phyloP scores from a whole-genome alignment of 2,329 filamentous ascomycete genomes.

The Hymenoscyphus linearis region DNA sequence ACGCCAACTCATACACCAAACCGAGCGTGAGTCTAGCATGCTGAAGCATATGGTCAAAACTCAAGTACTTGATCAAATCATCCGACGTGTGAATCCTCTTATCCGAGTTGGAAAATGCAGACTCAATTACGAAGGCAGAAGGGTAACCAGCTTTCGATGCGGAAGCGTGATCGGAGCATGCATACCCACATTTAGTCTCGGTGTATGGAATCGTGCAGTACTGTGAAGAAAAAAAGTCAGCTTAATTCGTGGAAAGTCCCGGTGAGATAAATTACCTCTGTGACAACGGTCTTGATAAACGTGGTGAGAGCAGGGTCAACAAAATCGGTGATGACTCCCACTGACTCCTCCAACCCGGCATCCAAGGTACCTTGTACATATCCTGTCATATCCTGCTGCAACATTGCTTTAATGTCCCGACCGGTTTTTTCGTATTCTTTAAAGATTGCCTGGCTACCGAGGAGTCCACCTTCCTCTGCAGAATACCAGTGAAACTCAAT shows the following conservation, averaged over 20 bases:
- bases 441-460: constrained; percentile 89
- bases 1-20: constrained; percentile 78
- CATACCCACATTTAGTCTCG: constrained; percentile 84
- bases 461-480: constrained; percentile 80
- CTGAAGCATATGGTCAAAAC: constrained; percentile 88
- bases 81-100: constrained; percentile 66
- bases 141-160: constrained; percentile 71
- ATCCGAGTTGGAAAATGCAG: constrained; percentile 60
- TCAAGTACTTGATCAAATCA: constrained; percentile 65
- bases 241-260: neutral
- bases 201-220: constrained; percentile 88
- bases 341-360: constrained; percentile 74
- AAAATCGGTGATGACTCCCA: constrained; percentile 89
- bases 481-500: constrained; percentile 97
- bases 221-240: constrained; percentile 32
- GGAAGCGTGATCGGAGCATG: constrained; percentile 70
- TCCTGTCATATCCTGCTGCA: constrained; percentile 98
- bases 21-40: constrained; percentile 81
- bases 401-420: constrained; percentile 86
- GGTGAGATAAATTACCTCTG: constrained; percentile 41
- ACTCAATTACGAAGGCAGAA: constrained; percentile 72
- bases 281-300: constrained; percentile 88
- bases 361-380: constrained; percentile 79
- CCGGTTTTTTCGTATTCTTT: constrained; percentile 66
- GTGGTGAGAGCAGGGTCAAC: constrained; percentile 76